Conservation (phyloP, 768 basidiomycete species). For the Leucocoprinus leucothites region DNA sequence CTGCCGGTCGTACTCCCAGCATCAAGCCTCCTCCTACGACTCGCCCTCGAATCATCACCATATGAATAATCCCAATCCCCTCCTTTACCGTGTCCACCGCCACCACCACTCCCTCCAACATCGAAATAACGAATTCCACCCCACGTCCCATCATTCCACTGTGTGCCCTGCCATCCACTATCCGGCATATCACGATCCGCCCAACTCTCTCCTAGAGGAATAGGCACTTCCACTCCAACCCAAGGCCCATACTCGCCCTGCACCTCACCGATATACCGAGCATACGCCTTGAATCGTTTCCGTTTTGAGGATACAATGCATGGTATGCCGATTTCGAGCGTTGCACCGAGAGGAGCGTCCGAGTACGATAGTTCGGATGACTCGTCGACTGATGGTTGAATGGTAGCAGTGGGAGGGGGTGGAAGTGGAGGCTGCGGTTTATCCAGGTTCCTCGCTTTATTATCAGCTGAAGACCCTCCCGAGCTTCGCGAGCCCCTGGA, state of each 20-base stretch:
- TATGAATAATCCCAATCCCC: constrained; percentile 57
- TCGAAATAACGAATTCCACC: constrained; percentile 84
- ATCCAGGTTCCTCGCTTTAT: constrained; percentile 4
- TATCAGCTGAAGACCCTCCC: not conserved
- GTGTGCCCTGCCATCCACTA: constrained; percentile 30
- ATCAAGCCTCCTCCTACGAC: constrained; percentile 31
- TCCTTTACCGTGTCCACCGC: constrained; percentile 13
- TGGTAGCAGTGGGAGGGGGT: too few species aligned
- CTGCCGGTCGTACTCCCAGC: constrained; percentile 13
- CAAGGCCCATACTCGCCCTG: constrained; percentile 79
- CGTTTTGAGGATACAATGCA: constrained; percentile 86
- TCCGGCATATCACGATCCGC: constrained; percentile 41
- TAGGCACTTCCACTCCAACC: constrained; percentile 89
- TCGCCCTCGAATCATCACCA: constrained; percentile 46
- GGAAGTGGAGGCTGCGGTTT: constrained; percentile 13
- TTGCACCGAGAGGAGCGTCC: constrained; percentile 45
- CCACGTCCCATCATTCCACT: constrained; percentile 86
- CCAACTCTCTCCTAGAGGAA: constrained; percentile 49
- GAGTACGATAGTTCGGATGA: constrained; percentile 9
- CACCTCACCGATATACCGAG: constrained; percentile 86
- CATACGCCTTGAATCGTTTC: constrained; percentile 82
- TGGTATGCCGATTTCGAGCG: constrained; percentile 83
- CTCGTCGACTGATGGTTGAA: constrained; percentile 8
- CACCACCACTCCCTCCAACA: constrained; percentile 38
- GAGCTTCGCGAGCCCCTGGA: not conserved